Base-by-base conservation (phyloP, 306 rosid genomes). In the Morella rubra region DNA sequence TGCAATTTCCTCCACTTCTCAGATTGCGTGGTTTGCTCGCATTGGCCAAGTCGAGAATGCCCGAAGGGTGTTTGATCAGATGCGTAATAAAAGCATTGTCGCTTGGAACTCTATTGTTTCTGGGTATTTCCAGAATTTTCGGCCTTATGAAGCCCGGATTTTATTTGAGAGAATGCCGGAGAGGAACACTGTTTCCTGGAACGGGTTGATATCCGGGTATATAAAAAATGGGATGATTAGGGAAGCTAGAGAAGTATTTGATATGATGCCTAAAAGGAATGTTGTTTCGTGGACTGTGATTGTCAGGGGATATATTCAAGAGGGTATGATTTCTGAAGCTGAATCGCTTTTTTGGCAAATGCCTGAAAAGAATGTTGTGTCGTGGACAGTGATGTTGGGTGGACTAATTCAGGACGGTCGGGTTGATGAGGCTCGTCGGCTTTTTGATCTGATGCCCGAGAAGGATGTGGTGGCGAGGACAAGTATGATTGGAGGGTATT, bases 211-310 rank as follows among this genome's bases (percentile, higher is more conserved):
- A 41, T 87, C 89, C 0, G 91, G 91, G 14, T 81, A 80, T 58
- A 58, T 83, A 0, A 80, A 76, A 64, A 85, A 87, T 52, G 76
- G 84, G 6, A 82, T 82, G 89, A 18, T 87, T 0, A 6, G 22
- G 0, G 87, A 87, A 55, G 89, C 91, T 0, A 84, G 85, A 74
- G 76, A 72, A 46, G 12, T 83, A 5, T 87, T 87, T 6, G 77
- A 85, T 53, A 12, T 58, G 15, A 87, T 87, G 91, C 79, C 82
- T 24, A 87, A 83, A 12, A 80, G 86, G 1, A 89, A 84, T 37
- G 89, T 86, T 3, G 84, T 89, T 59, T 86, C 93, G 0, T 89
- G 93, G 93, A 89, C 90, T 20, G 81, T 86, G 9, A 82, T 83
- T 85, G 89, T 89, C 68, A 82, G 86, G 10, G 93, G 90, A 44